These are phyloP conservation scores for Pseudisothecium myosuroides DNA, from an alignment of 225 moss, liverwort and hornwort genomes.

Conservation along the genomic window DNA sequence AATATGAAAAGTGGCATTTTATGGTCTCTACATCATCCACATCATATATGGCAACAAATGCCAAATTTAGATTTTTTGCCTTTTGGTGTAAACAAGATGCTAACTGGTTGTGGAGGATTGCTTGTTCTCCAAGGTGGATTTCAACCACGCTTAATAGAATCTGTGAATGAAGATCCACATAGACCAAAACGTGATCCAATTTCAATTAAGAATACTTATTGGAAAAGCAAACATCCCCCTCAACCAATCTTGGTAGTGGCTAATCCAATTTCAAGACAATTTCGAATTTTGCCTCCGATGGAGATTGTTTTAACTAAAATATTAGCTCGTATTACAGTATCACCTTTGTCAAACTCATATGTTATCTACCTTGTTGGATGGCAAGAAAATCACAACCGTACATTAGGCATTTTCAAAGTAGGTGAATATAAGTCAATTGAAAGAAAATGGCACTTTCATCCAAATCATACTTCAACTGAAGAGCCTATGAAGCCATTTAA, in stretches of 20 bases:
- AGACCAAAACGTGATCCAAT: not conserved
- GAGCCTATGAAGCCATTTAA: not conserved
- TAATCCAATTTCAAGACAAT: constrained; percentile 16
- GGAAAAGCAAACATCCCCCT: not conserved
- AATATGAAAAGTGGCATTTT: constrained; percentile 4
- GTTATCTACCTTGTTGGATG: constrained; percentile 35
- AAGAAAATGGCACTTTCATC: constrained; percentile 30
- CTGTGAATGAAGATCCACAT: not conserved
- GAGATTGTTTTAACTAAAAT: constrained; percentile 2
- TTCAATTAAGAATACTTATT: not conserved
- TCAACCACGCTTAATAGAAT: not conserved
- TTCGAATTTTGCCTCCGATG: constrained; percentile 19
- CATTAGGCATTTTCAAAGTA: not conserved
- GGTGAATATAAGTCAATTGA: constrained; percentile 20
- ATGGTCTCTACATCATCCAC: constrained; percentile 28
- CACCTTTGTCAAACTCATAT: constrained; percentile 6
- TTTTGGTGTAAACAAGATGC: constrained; percentile 1
- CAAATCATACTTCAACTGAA: not conserved
- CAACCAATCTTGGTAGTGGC: constrained; percentile 22
- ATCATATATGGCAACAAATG: constrained; percentile 19
- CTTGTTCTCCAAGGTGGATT: constrained; percentile 16
- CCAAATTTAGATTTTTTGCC: constrained; percentile 24
- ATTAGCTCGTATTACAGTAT: not conserved
- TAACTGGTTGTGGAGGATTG: constrained; percentile 21
- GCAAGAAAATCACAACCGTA: not conserved